These are phyloP conservation scores for Emergomyces orientalis DNA, from an alignment of 2,329 filamentous ascomycete genomes.

Conservation along the genomic window DNA sequence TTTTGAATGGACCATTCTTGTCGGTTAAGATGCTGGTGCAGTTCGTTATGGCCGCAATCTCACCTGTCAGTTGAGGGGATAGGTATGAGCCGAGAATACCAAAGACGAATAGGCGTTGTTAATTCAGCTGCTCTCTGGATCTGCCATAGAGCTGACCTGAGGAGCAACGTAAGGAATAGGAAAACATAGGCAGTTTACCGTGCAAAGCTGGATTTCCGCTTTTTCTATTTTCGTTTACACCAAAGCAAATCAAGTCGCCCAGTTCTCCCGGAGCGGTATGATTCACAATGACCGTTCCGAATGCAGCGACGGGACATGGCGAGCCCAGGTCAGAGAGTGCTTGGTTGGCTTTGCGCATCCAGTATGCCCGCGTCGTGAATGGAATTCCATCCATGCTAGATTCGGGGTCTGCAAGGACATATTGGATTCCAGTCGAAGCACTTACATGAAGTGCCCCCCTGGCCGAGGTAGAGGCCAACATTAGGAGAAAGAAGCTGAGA, in stretches of 20 bases:
- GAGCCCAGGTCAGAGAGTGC: slow-evolving; percentile 35
- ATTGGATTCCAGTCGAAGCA: background rate
- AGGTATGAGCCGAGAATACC: background rate
- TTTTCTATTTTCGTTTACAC: slow-evolving; percentile 38
- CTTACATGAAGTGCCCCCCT: background rate
- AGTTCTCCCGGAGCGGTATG: slow-evolving; percentile 36
- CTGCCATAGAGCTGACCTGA: background rate
- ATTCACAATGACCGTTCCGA: slow-evolving; percentile 48
- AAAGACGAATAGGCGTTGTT: background rate
- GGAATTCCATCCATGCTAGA: slow-evolving; percentile 28
- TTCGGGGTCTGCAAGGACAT: slow-evolving; percentile 8
- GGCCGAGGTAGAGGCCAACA: background rate
- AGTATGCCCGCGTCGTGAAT: slow-evolving; percentile 37
- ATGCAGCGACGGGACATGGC: slow-evolving; percentile 47
- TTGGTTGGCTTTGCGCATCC: slow-evolving; percentile 45
- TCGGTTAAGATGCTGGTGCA: slow-evolving; percentile 43
- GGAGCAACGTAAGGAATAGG: background rate
- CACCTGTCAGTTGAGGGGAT: slow-evolving; percentile 28
- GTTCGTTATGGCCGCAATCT: slow-evolving; percentile 48
- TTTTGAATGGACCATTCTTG: slow-evolving; percentile 37
- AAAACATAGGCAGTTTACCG: slow-evolving; percentile 25
- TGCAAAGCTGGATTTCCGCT: slow-evolving; percentile 48
- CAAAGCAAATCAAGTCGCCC: slow-evolving; percentile 38
- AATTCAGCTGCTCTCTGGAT: background rate
- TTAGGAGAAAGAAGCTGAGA: background rate